Evolutionary conservation across 768 basidiomycete species (phyloP).

Genomic region (Hypsizygus marmoreus): DNA sequence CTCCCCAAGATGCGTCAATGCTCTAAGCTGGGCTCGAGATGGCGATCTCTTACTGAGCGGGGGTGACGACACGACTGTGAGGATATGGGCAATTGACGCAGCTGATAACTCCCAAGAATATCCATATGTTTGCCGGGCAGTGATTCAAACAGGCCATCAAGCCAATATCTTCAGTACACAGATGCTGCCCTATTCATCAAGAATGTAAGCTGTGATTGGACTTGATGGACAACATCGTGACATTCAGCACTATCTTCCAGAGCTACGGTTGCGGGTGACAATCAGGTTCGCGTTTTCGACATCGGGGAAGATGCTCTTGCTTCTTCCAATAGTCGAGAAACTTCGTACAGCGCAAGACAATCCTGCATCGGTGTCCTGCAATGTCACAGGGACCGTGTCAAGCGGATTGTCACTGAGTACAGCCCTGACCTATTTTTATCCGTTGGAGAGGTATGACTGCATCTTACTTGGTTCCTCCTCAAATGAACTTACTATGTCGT

Average conservation of each 20-base stretch:
- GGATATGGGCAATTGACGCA: constrained; percentile 75
- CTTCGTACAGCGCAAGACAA: constrained; percentile 45
- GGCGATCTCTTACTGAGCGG: constrained; percentile 68
- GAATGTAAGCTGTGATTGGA: constrained; percentile 56
- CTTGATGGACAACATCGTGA: constrained; percentile 7
- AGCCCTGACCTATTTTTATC: constrained; percentile 77
- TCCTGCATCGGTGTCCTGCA: constrained; percentile 55
- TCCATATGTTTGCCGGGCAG: constrained; percentile 63
- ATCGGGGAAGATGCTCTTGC: constrained; percentile 44
- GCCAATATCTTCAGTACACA: constrained; percentile 86
- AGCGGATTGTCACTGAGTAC: constrained; percentile 78
- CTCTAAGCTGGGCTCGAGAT: constrained; percentile 69
- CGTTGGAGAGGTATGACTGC: constrained; percentile 65
- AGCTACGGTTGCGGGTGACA: constrained; percentile 74
- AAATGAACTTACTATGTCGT: background rate
- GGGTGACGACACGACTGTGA: constrained; percentile 76
- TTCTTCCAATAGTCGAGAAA: constrained; percentile 43
- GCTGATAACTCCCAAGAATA: constrained; percentile 47
- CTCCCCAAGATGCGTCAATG: constrained; percentile 67
- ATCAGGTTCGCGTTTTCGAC: constrained; percentile 79
- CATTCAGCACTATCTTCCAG: constrained; percentile 32
- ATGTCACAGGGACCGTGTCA: constrained; percentile 75
- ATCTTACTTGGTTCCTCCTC: constrained; percentile 1
- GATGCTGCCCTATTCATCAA: constrained; percentile 77
- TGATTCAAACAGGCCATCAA: constrained; percentile 79